These are phyloP conservation scores for Cryphonectria japonica DNA, from an alignment of 2,329 filamentous ascomycete genomes.

Conservation along the genomic window DNA sequence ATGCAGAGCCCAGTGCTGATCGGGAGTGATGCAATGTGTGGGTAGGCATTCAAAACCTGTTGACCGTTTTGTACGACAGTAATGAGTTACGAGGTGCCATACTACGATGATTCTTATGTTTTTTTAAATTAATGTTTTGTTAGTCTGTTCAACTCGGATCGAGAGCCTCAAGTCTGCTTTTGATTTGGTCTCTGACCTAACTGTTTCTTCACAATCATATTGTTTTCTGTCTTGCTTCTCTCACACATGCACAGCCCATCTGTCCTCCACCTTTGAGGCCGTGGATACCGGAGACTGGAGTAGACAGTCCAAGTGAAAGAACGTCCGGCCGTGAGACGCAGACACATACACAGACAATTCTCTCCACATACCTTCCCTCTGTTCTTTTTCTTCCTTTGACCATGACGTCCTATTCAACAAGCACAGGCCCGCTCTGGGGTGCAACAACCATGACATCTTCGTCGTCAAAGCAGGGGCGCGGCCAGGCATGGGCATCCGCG, in stretches of 20 bases:
- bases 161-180: not conserved
- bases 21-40: slow-evolving; percentile 23
- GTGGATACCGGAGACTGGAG: not conserved
- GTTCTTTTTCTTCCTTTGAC: not conserved
- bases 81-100: not conserved
- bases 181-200: not conserved
- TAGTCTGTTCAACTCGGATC: not conserved
- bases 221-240: too few species aligned
- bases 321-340: too few species aligned
- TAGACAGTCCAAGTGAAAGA: not conserved
- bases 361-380: too few species aligned
- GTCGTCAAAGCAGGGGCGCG: slow-evolving; percentile 14
- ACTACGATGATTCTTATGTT: not conserved
- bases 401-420: slow-evolving; percentile 25
- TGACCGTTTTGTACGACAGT: not conserved
- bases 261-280: not conserved
- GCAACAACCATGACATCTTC: slow-evolving; percentile 22
- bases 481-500: slow-evolving; percentile 28
- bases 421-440: slow-evolving; percentile 26
- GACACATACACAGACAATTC: too few species aligned
- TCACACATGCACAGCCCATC: not conserved
- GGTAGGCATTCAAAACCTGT: slow-evolving; percentile 10
- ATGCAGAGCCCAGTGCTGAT: not conserved
- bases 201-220: not conserved
- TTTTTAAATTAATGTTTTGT: too few species aligned